Evolutionary conservation across 768 basidiomycete species (phyloP).

Genomic region (Gloeopeniophorella convolvens): DNA sequence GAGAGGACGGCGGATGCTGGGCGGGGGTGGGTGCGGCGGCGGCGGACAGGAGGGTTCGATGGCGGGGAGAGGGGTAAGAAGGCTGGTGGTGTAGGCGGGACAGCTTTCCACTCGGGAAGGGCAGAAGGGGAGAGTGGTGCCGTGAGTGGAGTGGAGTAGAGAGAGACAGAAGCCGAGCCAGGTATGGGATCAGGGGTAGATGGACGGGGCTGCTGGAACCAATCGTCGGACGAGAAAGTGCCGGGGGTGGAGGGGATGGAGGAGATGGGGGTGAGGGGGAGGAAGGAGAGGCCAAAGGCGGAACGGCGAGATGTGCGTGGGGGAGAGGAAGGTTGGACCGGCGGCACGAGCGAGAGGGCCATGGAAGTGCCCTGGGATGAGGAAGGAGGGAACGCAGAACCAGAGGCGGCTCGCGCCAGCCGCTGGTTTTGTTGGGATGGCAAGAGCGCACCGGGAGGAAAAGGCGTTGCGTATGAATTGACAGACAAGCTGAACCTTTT

Average conservation of each 20-base stretch:
- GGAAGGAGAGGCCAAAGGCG: constrained; percentile 1
- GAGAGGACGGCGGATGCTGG: constrained; percentile 10
- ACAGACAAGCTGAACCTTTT: too few relatives aligned
- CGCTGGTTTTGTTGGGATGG: too few relatives aligned
- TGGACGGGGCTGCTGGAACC: constrained; percentile 1
- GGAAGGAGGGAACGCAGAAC: constrained; percentile 20
- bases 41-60: constrained; percentile 7
- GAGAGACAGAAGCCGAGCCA: constrained; percentile 2
- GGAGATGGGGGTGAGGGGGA: constrained; percentile 9
- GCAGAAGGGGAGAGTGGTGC: constrained; percentile 5
- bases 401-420: too few relatives aligned
- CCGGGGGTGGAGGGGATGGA: background rate
- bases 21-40: constrained; percentile 13
- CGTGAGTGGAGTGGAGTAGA: constrained; percentile 9
- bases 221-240: background rate
- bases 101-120: constrained; percentile 18
- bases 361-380: background rate
- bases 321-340: constrained; percentile 10
- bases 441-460: too few relatives aligned
- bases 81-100: constrained; percentile 19
- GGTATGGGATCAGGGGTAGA: constrained; percentile 8
- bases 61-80: constrained; percentile 9
- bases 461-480: too few relatives aligned
- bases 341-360: constrained; percentile 13
- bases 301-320: constrained; percentile 9